Base-by-base conservation (phyloP, 2,329 filamentous ascomycete species). In the Fusarium lateritium region DNA sequence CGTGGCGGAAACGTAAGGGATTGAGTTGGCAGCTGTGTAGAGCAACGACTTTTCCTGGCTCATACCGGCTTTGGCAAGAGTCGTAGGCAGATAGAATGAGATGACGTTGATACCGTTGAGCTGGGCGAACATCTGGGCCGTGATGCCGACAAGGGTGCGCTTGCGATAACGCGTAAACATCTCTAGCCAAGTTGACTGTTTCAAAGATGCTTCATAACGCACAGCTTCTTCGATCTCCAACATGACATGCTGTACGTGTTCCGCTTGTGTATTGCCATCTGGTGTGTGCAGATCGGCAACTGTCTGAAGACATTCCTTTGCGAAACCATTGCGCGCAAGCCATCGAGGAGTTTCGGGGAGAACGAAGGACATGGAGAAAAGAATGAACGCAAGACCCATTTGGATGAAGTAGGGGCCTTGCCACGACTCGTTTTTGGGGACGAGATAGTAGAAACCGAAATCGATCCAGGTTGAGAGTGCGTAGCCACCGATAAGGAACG, bases 141-240 rank as follows among this genome's bases (percentile, higher is more conserved):
- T 47, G 7, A 47, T 47, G 10, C 45, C 45, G 33, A 47, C 31
- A 34, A 47, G 33, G 6, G 45, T 47, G 22, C 45, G 31, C 33
- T 81, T 81, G 39, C 79, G 77, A 55, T 82, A 82, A 6, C 75
- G 75, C 8, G 79, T 82, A 56, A 81, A 81, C 80, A 82, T 82
- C 73, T 81, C 79, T 2, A 19, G 5, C 33, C 33, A 50, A 14
- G 46, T 50, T n/a, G 33, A 50, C 34, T 39, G 13, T 13, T 38
- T 19, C 15, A 50, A 26, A 5, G 17, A 19, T 2, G 46, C 46
- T 22, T 50, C 33, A 22, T 50, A 50, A 22, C 46, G 22, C 17
- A 50, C 33, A 21, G 33, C 34, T 7, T 50, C 33, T 4, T 39
- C 14, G 6, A 50, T 50, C 22, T 50, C 46, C 17, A 50, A 15